phyloP scores from a whole-genome alignment of 2,329 filamentous ascomycete genomes.

The Ascochyta koolunga region DNA sequence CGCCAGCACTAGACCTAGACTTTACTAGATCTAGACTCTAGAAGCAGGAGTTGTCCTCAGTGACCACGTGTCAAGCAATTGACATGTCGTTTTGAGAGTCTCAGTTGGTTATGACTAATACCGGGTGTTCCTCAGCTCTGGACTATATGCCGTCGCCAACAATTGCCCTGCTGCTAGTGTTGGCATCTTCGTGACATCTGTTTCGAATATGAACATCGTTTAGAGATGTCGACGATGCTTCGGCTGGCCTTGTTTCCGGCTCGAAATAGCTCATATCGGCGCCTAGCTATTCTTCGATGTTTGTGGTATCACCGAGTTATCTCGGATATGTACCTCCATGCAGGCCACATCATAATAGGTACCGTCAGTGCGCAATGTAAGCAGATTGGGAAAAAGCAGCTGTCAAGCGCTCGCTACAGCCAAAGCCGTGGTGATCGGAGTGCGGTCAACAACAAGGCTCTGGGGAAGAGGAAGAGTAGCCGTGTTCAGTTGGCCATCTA shows the following conservation, averaged over 20 bases:
- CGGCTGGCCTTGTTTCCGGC: constrained; percentile 2
- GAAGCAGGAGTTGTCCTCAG: constrained; percentile 3
- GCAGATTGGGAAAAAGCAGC: neutral
- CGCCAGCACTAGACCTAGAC: neutral
- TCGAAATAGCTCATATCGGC: neutral
- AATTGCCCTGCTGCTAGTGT: neutral
- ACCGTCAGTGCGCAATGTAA: neutral
- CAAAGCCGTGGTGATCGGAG: neutral
- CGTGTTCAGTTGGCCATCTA: neutral
- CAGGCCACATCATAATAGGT: neutral
- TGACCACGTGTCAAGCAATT: neutral
- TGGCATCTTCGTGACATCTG: neutral
- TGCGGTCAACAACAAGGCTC: neutral
- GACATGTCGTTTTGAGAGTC: neutral
- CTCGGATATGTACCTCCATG: neutral
- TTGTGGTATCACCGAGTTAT: neutral
- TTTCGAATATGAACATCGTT: constrained; percentile 9
- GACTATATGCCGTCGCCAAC: neutral
- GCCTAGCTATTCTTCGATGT: neutral
- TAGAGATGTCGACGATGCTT: neutral
- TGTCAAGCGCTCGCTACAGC: neutral
- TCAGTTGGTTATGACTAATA: neutral
- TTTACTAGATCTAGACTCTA: no score
- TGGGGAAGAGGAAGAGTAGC: neutral
- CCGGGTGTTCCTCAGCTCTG: neutral